Evolutionary conservation across 2,329 filamentous ascomycete species (phyloP), one percentile per base, ranked within the genome.

Genomic region (Decorospora gaudefroyi): DNA sequence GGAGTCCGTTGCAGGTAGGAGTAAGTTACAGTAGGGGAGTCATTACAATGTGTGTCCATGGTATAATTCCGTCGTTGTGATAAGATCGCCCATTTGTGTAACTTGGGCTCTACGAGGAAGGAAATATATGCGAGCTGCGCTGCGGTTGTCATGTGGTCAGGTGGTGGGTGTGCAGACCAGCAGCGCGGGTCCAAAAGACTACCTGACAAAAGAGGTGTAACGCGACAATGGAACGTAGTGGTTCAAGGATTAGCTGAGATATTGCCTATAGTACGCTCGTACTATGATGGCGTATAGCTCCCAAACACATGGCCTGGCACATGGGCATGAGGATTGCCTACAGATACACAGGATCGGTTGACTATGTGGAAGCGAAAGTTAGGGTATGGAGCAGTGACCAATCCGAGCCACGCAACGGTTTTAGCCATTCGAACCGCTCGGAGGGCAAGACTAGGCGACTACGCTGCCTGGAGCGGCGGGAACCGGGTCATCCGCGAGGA

Each of bases 391-490:
- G 6, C 2, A 10, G 11, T 11, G 33, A 7, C 33, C 33, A 36
- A 36, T 36, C 13, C 21, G 11, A 26, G n/a, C 11, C n/a, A n/a
- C n/a, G n/a, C n/a, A n/a, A n/a, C n/a, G 9, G 2, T 13, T 34
- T 30, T 44, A 43, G 25, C 29, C 41, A 31, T 31, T 45, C 43
- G 41, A 51, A 16, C 47, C 51, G 41, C 32, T 17, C 27, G 21
- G n/a, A 16, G 17, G 44, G 51, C 33, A 51, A 43, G 42, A 25
- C 9, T 42, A 51, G 41, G 44, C 51, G 47, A 53, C 19, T 41
- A 13, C 16, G 8, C 11, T 34, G 25, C 33, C n/a, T n/a, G 27
- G 18, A 23, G 32, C 39, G 42, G 42, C 22, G 35, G 41, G 37
- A 34, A 4, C 28, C 37, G 40, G 37, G 18, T 18, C 28, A 32